Base-by-base conservation (phyloP, 371 early-diverging fungal genomes). In the Rozella allomycis region DNA sequence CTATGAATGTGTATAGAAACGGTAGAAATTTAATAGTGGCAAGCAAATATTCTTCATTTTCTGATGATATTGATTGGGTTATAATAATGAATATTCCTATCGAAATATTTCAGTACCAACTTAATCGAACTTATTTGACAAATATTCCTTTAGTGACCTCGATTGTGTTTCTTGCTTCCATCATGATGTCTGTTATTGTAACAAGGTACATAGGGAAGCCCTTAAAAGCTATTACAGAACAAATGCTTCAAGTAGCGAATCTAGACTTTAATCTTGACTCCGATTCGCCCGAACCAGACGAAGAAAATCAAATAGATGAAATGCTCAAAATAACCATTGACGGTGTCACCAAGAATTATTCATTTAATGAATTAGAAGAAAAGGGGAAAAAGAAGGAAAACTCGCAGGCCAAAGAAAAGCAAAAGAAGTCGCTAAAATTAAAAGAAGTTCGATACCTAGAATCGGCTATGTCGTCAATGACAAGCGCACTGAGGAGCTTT, bases 401-500 rank as follows among this genome's bases (percentile, higher is more conserved):
- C n/a, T 8, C n/a, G 13, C 28, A 28, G 9, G 28, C 9, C 5
- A 16, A 28, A 5, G 14, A 28, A 28, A 14, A 28, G 28, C 28
- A 12, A 12, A 8, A 8, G 9, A 5, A 5, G 9, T 6, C 9
- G 9, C 7, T 5, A 10, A 6, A 28, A 11, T 14, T 28, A 14
- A 28, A 28, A 28, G 28, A 28, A 28, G 28, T 28, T 14, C 28
- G 16, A 16, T 28, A 28, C 13, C 28, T 28, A 11, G 14, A 14
- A 28, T 28, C 28, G 5, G 28, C 28, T 5, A 28, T 28, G 28
- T 12, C 6, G 9, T 7, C 28, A 5, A 28, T 28, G 28, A 28
- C 9, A 12, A 8, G 13, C 16, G 28, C n/a, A 5, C 16, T 28
- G 16, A 28, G 14, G 13, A 12, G 13, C n/a, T 28, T 28, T 12